phyloP scores from a whole-genome alignment of 106 monocot genomes.

The Vanilla planifolia region DNA sequence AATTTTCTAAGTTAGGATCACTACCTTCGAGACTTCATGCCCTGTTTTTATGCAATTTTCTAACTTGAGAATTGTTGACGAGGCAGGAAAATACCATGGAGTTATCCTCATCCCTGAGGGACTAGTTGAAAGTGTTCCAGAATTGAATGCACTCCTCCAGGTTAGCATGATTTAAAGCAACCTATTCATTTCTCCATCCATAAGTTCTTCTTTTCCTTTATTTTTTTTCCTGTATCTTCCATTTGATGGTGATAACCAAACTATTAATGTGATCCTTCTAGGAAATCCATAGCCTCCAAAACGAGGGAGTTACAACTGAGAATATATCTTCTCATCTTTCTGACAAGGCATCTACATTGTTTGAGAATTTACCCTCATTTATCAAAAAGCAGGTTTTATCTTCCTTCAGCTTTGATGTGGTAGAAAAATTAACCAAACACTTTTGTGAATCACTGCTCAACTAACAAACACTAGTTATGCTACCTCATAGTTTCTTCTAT shows the following conservation, averaged over 20 bases:
- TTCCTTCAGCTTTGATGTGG: not conserved
- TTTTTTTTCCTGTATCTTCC: no score
- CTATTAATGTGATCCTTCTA: conserved; percentile 12
- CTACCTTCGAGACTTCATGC: not conserved
- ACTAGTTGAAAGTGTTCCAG: conserved; percentile 84
- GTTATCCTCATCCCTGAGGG: conserved; percentile 92
- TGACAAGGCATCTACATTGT: conserved; percentile 73
- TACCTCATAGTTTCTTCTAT: conserved; percentile 51
- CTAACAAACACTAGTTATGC: not conserved
- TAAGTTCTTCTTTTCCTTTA: no score
- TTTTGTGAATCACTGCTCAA: no score
- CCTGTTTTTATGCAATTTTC: not conserved
- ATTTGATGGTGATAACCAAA: no score
- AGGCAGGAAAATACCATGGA: conserved; percentile 79
- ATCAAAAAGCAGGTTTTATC: conserved; percentile 54
- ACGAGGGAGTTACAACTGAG: conserved; percentile 35
- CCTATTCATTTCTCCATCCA: no score
- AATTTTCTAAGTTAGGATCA: not conserved
- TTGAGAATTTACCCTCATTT: conserved; percentile 65
- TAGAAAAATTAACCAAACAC: no score
- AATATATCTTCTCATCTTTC: conserved; percentile 63
- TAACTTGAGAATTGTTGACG: no score
- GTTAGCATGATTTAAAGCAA: conserved; percentile 16
- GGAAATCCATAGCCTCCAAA: conserved; percentile 72
- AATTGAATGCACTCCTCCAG: conserved; percentile 84